Conservation (phyloP, 208 protist genomes). For the Lotmaria passim region DNA sequence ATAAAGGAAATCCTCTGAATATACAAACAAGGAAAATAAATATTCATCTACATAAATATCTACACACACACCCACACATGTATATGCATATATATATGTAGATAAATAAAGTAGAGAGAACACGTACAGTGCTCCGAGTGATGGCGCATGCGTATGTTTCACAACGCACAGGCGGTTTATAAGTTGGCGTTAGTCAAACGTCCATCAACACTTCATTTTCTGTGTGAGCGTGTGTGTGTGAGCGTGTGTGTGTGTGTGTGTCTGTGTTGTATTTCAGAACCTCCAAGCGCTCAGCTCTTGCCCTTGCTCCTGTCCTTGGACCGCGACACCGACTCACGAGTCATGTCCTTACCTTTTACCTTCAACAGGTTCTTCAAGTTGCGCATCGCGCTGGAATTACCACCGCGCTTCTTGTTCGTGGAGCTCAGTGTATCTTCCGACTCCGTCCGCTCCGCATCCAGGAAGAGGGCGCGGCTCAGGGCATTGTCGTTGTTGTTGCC, state of each 20-base stretch:
- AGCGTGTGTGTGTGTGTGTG: no score
- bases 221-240: no score
- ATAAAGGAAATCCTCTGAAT: no score
- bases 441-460: slow-evolving; percentile 9
- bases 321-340: slow-evolving; percentile 32
- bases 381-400: slow-evolving; percentile 14
- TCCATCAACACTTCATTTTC: no score
- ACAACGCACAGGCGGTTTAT: no score
- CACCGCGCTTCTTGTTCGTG: background rate
- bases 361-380: slow-evolving; percentile 41
- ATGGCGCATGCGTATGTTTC: no score
- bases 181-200: no score
- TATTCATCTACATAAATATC: background rate
- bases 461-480: background rate
- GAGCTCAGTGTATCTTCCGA: slow-evolving; percentile 17
- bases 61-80: slow-evolving; percentile 4
- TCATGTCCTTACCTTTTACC: slow-evolving; percentile 53
- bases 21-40: no score
- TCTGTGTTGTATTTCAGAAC: background rate
- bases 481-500: background rate
- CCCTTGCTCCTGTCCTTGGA: slow-evolving; percentile 28
- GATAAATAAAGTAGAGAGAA: no score
- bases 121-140: no score
- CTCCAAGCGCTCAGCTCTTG: background rate
- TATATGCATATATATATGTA: background rate